Evolutionary conservation across 768 basidiomycete genomes (phyloP), one percentile per base, ranked within the genome.

Genomic region (Leccinellum luteum): DNA sequence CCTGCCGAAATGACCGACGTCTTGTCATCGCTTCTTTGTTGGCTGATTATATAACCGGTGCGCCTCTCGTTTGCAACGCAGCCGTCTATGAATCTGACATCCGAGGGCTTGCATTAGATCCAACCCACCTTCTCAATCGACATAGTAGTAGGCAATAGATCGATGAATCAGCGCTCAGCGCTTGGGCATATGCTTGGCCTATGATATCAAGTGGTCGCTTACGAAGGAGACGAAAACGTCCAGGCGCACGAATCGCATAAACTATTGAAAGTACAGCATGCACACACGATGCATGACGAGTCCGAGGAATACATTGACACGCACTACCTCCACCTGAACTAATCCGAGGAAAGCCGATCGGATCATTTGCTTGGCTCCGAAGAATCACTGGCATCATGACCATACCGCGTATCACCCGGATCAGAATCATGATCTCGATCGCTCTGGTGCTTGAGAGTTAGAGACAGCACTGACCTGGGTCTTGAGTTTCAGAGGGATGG

Each of bases 241-340:
- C 72, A 21, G 89, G 77, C 0, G 85, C 87, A 10, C 85, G 74
- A 60, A 83, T 84, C 2, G 86, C 85, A 60, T 86, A 88, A 0
- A 87, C 87, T n/a, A 82, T 82, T 81, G 83, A 51, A 23, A 17
- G 59, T 45, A 9, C 31, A 17, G 10, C 4, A 47, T 25, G 25
- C 25, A 10, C 5, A 31, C 30, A 31, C 13, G 6, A 44, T 59
- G 48, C 54, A 43, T 52, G 32, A 10, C 61, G 5, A 27, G 0
- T 41, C 27, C 1, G 43, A 38, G 49, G 25, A 41, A 21, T 51
- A 31, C 6, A 51, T 30, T 19, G 15, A 35, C 15, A 35, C 30
- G 12, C 10, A 31, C 30, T 10, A 31, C 10, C 2, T 14, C 15
- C 34, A 34, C 34, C 34, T 15, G 15, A 35, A 9, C 3, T 1